A percentile compares a stretch with the other conserved stretches of the same genome.
Conservation (phyloP, 2,329 filamentous ascomycete genomes). For the Diaporthe capsici region DNA sequence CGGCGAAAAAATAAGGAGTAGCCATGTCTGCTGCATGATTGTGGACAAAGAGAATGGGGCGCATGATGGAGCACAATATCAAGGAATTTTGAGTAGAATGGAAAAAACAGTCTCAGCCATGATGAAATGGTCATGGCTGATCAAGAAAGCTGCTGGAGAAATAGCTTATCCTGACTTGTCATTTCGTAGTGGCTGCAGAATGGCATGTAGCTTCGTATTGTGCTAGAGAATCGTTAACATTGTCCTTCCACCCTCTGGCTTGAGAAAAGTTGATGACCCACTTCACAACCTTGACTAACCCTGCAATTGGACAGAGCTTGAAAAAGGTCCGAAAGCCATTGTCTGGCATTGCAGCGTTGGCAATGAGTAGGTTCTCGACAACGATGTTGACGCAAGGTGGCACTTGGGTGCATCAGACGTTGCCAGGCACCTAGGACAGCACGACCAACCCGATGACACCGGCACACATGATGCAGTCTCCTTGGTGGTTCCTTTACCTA, state of each 20-base stretch:
- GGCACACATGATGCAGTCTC: neutral
- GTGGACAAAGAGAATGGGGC: constrained; percentile 7
- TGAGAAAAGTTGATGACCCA: neutral
- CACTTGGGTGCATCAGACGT: neutral
- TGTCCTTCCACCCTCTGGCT: constrained; percentile 17
- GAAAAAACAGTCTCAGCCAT: neutral
- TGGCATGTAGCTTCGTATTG: constrained; percentile 32
- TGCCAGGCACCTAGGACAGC: neutral
- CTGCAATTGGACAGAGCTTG: neutral
- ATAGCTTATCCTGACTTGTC: neutral
- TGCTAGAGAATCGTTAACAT: constrained; percentile 34
- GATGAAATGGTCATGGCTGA: neutral
- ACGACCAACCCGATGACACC: neutral
- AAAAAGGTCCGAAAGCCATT: neutral
- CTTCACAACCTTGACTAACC: neutral
- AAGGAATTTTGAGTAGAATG: neutral
- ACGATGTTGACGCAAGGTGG: neutral
- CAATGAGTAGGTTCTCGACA: no score
- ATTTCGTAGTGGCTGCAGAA: constrained; percentile 30
- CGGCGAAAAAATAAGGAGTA: neutral
- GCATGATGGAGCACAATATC: constrained; percentile 15
- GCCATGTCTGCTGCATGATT: neutral
- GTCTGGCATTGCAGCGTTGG: neutral
- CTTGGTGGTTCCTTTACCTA: no score
- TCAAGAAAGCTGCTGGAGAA: neutral